These are phyloP conservation scores for Eragrostis nindensis DNA, from an alignment of 176 grass and related monocot species.

Conservation along the genomic window DNA sequence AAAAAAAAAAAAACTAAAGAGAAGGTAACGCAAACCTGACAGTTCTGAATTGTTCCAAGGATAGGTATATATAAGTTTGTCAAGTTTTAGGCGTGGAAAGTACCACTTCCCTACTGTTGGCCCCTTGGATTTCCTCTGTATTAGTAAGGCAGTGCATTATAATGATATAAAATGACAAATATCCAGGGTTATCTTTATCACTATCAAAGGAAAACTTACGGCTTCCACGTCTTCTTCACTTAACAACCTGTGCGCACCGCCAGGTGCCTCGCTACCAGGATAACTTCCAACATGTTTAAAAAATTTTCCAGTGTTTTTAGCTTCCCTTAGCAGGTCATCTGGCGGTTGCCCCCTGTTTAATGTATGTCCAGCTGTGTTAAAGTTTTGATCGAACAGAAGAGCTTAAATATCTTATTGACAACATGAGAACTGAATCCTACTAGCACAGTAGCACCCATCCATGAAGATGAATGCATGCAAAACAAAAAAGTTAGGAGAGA, in stretches of 20 bases:
- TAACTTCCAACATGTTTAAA: conserved; percentile 79
- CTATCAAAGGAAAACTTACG: conserved; percentile 59
- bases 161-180: conserved; percentile 23
- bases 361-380: conserved; percentile 9
- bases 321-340: conserved; percentile 85
- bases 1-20: conserved; percentile 30
- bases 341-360: conserved; percentile 75
- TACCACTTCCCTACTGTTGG: conserved; percentile 80
- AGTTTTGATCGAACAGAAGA: conserved; percentile 15
- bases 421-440: conserved; percentile 5
- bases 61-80: conserved; percentile 79
- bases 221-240: conserved; percentile 84
- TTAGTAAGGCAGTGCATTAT: conserved; percentile 25
- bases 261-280: conserved; percentile 30
- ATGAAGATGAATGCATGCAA: conserved; percentile 19
- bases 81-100: conserved; percentile 78
- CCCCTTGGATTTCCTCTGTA: conserved; percentile 72
- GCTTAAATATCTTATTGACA: not conserved
- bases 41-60: conserved; percentile 79
- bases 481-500: conserved; percentile 27
- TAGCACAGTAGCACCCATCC: not conserved
- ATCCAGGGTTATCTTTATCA: conserved; percentile 3
- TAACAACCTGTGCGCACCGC: conserved; percentile 70
- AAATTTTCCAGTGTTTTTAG: conserved; percentile 72
- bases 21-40: conserved; percentile 42